Evolutionary conservation across 257 asterid species (phyloP), one percentile per base, ranked within the genome.

Genomic region (Gentiana macrophylla): DNA sequence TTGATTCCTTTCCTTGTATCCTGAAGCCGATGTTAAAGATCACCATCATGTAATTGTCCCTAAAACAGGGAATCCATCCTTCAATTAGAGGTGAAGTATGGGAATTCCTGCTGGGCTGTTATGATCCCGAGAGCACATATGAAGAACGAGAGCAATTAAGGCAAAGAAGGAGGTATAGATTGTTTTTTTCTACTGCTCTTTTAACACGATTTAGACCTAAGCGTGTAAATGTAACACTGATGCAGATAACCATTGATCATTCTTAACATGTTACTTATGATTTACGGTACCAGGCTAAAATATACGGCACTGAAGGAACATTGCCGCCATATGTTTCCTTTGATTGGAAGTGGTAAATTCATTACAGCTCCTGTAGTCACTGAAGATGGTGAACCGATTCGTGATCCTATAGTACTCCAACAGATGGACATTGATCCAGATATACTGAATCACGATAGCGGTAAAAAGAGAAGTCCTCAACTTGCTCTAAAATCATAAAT

Each of bases 61-160:
- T 37, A 55, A 55, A 24, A 56, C 70, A 92, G 97, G 99, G 99
- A 37, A 76, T 92, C 75, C 99, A 92, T 64, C 97, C 99, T 56
- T 77, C 97, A 35, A 85, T 92, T 55, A 89, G 95, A 81, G 97
- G 95, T 67, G 99, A 88, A 71, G 99, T 92, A 62, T 92, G 99
- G 99, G 97, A 92, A 61, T 88, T 88, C 72, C 77, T 92, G 60
- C 73, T 92, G 79, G 95, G 97, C 56, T 88, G 97, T 70, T 88
- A 73, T 68, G 94, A 86, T 59, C 91, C 97, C 46, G 71, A 68
- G 76, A 88, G 97, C 80, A 79, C 89, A 60, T 86, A 72, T 68
- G 95, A 80, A 4, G 99, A 88, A 64, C 84, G 94, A 66, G 91
- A 89, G 65, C 77, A 86, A 59, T 65, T 82, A 68, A 79, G 89